phyloP scores from a whole-genome alignment of 805 yeast species.

The Candida mattraensis region DNA sequence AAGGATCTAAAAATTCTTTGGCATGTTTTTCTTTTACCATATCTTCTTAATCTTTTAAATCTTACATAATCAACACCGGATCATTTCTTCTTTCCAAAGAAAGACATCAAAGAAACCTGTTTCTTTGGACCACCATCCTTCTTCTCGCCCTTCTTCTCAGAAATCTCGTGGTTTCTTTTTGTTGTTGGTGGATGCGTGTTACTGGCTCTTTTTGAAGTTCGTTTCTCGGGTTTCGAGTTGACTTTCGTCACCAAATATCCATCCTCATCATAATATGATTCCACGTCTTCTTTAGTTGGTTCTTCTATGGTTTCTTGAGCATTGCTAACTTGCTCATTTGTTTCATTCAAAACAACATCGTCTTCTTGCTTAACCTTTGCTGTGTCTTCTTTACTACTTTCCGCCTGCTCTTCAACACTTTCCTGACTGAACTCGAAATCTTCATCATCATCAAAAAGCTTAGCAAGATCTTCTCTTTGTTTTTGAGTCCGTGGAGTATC shows the following conservation, averaged over 20 bases:
- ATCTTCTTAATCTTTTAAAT: conserved; percentile 1
- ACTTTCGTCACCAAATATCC: conserved; percentile 30
- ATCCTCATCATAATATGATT: conserved; percentile 31
- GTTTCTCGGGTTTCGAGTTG: conserved; percentile 6
- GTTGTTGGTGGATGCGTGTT: conserved; percentile 15
- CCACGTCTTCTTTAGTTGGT: conserved; percentile 15
- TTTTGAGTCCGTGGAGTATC: conserved; percentile 10
- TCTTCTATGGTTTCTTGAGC: conserved; percentile 4
- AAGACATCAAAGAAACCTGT: conserved; percentile 33
- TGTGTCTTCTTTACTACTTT: too few species aligned
- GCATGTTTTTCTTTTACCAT: background rate
- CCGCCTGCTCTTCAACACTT: too few species aligned
- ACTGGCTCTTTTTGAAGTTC: conserved; percentile 9
- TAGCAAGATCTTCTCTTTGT: conserved; percentile 20
- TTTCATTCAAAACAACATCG: too few species aligned
- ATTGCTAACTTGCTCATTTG: too few species aligned
- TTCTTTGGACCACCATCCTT: conserved; percentile 12
- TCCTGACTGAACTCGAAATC: background rate
- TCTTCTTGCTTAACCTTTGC: too few species aligned
- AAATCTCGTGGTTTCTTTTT: conserved; percentile 11
- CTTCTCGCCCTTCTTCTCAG: conserved; percentile 10
- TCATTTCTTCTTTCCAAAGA: conserved; percentile 30
- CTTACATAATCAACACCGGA: conserved; percentile 1
- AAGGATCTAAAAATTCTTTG: background rate
- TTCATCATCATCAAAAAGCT: conserved; percentile 21